These are phyloP conservation scores for Triticum monococcum DNA, from an alignment of 176 grass and related monocot species.

Conservation along the genomic window DNA sequence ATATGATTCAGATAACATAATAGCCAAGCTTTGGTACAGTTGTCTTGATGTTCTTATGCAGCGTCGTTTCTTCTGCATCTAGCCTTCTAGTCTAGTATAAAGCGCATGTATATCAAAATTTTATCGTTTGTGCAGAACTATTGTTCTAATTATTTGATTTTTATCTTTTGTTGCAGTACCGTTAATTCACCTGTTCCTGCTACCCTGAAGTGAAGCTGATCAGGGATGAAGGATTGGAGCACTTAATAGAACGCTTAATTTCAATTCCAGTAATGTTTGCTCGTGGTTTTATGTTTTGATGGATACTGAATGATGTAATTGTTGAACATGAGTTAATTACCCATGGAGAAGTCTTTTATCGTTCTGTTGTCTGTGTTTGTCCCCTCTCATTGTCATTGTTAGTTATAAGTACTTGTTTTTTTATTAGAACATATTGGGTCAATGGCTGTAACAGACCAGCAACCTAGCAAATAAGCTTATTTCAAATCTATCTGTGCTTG, in stretches of 20 bases:
- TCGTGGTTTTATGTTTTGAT: not conserved
- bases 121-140: not conserved
- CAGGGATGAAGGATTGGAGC: not conserved
- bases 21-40: too few relatives aligned
- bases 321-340: constrained; percentile 5
- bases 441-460: too few relatives aligned
- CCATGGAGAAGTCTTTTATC: not conserved
- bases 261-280: constrained; percentile 38
- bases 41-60: too few relatives aligned
- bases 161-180: constrained; percentile 34
- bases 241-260: not conserved
- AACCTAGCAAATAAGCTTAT: too few relatives aligned
- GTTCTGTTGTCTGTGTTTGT: not conserved
- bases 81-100: not conserved
- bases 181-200: constrained; percentile 11
- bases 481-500: too few relatives aligned
- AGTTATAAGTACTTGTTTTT: too few relatives aligned
- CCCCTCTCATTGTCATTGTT: not conserved
- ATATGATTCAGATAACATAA: too few relatives aligned
- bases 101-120: not conserved
- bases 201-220: not conserved
- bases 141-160: not conserved
- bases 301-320: constrained; percentile 27
- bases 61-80: not conserved
- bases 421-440: too few relatives aligned